Conservation (phyloP, 164 flowering plant species). For the Macadamia tetraphylla region DNA sequence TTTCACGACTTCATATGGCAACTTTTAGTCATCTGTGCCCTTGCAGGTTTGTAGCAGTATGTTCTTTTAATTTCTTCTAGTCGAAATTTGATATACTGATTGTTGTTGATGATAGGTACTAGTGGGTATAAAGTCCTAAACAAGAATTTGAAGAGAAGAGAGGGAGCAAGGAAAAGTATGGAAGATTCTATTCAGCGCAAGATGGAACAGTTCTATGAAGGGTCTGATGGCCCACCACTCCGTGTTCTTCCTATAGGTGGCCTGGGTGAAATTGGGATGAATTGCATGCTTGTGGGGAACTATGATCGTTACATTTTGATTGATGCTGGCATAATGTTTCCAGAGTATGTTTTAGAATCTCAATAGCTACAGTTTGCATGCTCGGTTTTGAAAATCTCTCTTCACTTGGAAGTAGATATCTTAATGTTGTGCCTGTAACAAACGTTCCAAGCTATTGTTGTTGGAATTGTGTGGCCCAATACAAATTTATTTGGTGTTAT, state of each 20-base stretch:
- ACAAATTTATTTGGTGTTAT: no score
- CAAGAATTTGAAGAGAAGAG: constrained; percentile 48
- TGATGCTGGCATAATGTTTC: constrained; percentile 99
- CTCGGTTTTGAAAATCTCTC: no score
- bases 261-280: constrained; percentile 99
- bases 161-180: constrained; percentile 84
- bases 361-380: no score
- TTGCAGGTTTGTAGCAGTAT: not conserved
- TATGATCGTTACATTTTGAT: constrained; percentile 91
- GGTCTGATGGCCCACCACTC: constrained; percentile 87
- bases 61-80: not conserved
- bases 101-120: constrained; percentile 36
- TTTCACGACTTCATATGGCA: not conserved
- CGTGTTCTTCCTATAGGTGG: constrained; percentile 97
- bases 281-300: constrained; percentile 98
- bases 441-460: no score
- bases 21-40: not conserved
- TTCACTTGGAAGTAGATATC: no score
- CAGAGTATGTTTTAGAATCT: constrained; percentile 59
- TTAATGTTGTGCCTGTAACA: no score
- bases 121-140: constrained; percentile 37
- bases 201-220: constrained; percentile 97
- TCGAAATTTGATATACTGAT: not conserved
- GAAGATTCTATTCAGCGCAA: constrained; percentile 86
- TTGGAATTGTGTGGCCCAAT: no score